Evolutionary conservation across 2,329 filamentous ascomycete genomes (phyloP).

Genomic region (Sporothrix inflata): DNA sequence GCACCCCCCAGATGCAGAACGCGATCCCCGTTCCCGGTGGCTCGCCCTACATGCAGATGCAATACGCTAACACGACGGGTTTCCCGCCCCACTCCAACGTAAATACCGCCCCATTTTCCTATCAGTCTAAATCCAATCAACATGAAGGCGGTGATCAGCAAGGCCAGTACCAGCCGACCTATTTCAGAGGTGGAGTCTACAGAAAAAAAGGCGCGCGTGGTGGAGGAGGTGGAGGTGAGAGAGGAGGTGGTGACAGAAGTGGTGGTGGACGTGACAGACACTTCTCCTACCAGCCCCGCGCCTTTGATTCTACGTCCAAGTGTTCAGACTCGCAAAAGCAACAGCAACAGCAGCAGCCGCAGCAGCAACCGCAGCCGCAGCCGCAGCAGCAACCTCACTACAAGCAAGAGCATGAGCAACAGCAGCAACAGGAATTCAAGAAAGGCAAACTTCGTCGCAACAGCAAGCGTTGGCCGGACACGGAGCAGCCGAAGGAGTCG

Average conservation of each 20-base stretch:
- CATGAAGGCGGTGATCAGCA: conserved; percentile 36
- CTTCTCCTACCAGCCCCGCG: conserved; percentile 47
- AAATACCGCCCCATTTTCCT: conserved; percentile 31
- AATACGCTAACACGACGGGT: conserved; percentile 27
- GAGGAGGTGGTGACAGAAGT: conserved; percentile 12
- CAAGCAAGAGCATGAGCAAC: conserved; percentile 20
- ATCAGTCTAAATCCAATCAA: background rate
- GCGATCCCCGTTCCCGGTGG: conserved; percentile 55
- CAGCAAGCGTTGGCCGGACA: conserved; percentile 50
- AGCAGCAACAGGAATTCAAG: background rate
- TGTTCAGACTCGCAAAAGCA: conserved; percentile 19
- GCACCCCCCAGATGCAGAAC: conserved; percentile 69
- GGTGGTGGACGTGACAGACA: background rate
- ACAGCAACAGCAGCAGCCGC: background rate
- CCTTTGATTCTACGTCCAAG: conserved; percentile 43
- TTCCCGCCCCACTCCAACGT: conserved; percentile 33
- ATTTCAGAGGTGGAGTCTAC: conserved; percentile 44
- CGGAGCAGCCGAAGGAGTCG: conserved; percentile 35
- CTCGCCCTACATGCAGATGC: conserved; percentile 46
- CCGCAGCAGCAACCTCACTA: background rate
- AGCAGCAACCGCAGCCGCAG: conserved; percentile 11
- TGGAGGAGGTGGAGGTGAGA: conserved; percentile 40
- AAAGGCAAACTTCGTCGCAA: conserved; percentile 42
- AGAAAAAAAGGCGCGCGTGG: conserved; percentile 52
- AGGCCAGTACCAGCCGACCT: conserved; percentile 39